Percentiles rank a stretch among this genome's conserved stretches.
These are phyloP conservation scores for Podospora pseudocomata DNA, from an alignment of 495 filamentous ascomycete genomes.

Conservation along the genomic window DNA sequence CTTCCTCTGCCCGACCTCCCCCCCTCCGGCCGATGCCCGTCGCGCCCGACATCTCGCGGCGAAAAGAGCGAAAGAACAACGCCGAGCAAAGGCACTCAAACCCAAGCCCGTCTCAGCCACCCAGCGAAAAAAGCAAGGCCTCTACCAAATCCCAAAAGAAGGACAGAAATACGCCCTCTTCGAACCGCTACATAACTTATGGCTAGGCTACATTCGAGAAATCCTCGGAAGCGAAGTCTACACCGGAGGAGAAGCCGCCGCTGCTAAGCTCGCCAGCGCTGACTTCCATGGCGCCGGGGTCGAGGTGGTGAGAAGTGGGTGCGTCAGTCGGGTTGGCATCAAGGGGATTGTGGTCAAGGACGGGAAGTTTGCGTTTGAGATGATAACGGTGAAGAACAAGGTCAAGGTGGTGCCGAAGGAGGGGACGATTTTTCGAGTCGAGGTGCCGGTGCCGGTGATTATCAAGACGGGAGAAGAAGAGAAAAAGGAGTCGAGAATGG, in stretches of 20 bases:
- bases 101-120: slow-evolving; percentile 76
- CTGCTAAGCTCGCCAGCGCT: slow-evolving; percentile 70
- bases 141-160: slow-evolving; percentile 68
- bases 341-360: slow-evolving; percentile 86
- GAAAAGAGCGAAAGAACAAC: slow-evolving; percentile 54
- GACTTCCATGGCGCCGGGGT: slow-evolving; percentile 88
- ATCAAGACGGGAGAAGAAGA: slow-evolving; percentile 15
- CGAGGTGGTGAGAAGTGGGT: slow-evolving; percentile 77
- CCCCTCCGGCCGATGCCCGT: slow-evolving; percentile 61
- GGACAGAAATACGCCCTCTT: slow-evolving; percentile 73
- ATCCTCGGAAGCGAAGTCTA: slow-evolving; percentile 54
- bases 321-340: slow-evolving; percentile 75
- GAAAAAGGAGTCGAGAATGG: slow-evolving; percentile 42
- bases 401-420: slow-evolving; percentile 81
- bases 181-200: slow-evolving; percentile 69
- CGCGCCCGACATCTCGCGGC: slow-evolving; percentile 54
- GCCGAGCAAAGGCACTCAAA: slow-evolving; percentile 52
- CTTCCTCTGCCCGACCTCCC: slow-evolving; percentile 67
- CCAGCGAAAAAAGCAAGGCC: slow-evolving; percentile 65
- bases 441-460: slow-evolving; percentile 48
- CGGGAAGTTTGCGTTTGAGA: slow-evolving; percentile 77
- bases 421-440: slow-evolving; percentile 77
- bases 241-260: slow-evolving; percentile 40
- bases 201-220: slow-evolving; percentile 79
- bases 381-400: slow-evolving; percentile 69